Evolutionary conservation across 495 filamentous ascomycete species (phyloP).

Genomic region (Xylaria longipes): DNA sequence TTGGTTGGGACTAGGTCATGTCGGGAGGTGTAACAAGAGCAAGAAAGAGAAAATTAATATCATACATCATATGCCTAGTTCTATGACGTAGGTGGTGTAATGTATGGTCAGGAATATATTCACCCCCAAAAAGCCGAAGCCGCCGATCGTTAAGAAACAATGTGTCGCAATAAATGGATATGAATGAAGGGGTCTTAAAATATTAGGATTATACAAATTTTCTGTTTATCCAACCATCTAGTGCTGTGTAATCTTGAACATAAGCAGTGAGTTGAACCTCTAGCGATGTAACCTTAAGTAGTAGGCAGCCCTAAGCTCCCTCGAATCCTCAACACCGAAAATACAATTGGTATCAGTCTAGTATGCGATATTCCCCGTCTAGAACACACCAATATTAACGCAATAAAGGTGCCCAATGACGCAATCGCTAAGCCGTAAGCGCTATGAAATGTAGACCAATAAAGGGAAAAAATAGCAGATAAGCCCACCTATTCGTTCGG

Average conservation of each 20-base stretch:
- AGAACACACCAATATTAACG: background rate
- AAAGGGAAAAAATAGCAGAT: background rate
- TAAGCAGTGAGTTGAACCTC: conserved; percentile 2
- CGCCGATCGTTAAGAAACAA: background rate
- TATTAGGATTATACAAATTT: background rate
- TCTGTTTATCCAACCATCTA: background rate
- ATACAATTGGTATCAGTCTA: conserved; percentile 10
- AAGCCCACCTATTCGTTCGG: background rate
- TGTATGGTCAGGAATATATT: background rate
- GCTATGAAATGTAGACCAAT: background rate
- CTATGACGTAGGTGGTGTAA: background rate
- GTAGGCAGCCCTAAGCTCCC: background rate
- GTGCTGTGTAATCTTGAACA: background rate
- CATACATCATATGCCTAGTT: background rate
- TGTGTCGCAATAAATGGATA: background rate
- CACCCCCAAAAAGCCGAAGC: background rate
- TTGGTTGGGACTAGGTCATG: background rate
- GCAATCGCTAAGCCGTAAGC: conserved; percentile 4
- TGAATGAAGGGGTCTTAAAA: background rate
- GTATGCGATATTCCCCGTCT: background rate
- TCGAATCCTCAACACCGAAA: conserved; percentile 5
- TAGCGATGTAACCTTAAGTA: background rate
- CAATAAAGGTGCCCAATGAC: background rate
- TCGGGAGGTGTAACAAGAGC: background rate
- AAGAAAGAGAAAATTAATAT: background rate